Percentiles rank a stretch among this genome's conserved stretches.
Evolutionary conservation across 139 green algal species (phyloP).

Genomic region (Closterium sp.): DNA sequence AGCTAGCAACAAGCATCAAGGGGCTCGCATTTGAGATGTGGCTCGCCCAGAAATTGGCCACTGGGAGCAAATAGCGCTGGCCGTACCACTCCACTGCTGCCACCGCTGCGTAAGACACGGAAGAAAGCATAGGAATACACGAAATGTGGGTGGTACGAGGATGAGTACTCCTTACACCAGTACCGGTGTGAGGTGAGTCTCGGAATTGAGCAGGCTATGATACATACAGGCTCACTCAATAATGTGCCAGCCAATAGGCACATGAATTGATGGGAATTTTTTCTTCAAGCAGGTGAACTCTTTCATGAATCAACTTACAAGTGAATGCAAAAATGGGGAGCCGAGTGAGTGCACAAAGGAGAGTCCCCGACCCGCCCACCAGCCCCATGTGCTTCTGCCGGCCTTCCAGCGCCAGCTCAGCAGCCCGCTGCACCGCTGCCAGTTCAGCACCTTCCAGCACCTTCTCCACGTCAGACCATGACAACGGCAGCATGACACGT

Average conservation of each 20-base stretch:
- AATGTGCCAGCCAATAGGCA: too few relatives aligned
- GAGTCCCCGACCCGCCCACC: neutral
- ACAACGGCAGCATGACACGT: neutral
- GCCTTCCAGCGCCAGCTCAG: neutral
- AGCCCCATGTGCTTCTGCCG: neutral
- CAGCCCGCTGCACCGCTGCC: neutral
- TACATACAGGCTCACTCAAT: too few relatives aligned
- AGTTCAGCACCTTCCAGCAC: neutral
- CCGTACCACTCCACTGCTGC: conserved; percentile 7
- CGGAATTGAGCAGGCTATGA: too few relatives aligned
- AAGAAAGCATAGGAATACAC: too few relatives aligned
- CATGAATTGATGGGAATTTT: too few relatives aligned
- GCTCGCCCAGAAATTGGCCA: conserved; percentile 4
- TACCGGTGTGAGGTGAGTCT: too few relatives aligned
- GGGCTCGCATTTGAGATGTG: neutral
- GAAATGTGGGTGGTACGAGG: too few relatives aligned
- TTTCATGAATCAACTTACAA: too few relatives aligned
- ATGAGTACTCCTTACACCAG: too few relatives aligned
- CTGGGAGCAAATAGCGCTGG: neutral
- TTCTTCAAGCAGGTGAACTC: too few relatives aligned
- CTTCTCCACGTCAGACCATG: neutral
- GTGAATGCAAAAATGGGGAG: neutral
- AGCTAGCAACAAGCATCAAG: neutral
- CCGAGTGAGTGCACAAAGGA: neutral
- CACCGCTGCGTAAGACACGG: neutral